Evolutionary conservation across 2,329 filamentous ascomycete species (phyloP), one percentile per base, ranked within the genome.

Genomic region (Fusarium oxysporum): DNA sequence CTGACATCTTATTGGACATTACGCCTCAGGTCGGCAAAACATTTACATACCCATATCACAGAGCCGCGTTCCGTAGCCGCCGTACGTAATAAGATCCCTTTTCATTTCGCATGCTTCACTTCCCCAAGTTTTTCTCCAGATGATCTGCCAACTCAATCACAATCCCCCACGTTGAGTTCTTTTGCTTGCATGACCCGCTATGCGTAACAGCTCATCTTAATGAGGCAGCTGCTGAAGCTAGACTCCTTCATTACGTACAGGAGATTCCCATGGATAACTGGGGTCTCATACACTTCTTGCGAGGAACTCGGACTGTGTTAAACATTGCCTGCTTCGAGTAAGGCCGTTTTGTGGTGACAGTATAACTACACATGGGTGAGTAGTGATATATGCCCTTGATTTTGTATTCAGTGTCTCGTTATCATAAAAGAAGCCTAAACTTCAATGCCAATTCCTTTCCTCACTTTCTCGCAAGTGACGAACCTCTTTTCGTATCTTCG

Each of bases 71-170:
- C 45, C 16, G 12, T 14, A 44, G n/a, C 32, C 12, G 37, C 44
- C 30, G 59, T 51, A 44, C 43, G 32, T 67, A 55, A 37, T 51
- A 16, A n/a, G n/a, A 55, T 35, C 14, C 9, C 35, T 12, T 41
- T 38, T 54, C 33, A 54, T 33, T 23, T 17, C 41, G 35, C 33
- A 28, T 28, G 38, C 33, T 16, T 55, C 10, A 56, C 25, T 71
- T 68, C 68, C 63, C 69, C 67, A 59, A 63, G 67, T 56, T 71
- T 71, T 70, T 66, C 56, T 66, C 66, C 63, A 54, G 63, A 44
- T 38, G 50, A 68, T 68, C 68, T 68, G 19, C 25, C 43, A 59
- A 66, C 61, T 65, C 38, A 51, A 51, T 54, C 16, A 35, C 8
- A 16, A 4, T 25, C 57, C 68, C 63, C 54, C 63, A 56, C 56